Evolutionary conservation across 192 early-diverging fungal species (phyloP).

Genomic region (Rhizoclosmatium sp.): DNA sequence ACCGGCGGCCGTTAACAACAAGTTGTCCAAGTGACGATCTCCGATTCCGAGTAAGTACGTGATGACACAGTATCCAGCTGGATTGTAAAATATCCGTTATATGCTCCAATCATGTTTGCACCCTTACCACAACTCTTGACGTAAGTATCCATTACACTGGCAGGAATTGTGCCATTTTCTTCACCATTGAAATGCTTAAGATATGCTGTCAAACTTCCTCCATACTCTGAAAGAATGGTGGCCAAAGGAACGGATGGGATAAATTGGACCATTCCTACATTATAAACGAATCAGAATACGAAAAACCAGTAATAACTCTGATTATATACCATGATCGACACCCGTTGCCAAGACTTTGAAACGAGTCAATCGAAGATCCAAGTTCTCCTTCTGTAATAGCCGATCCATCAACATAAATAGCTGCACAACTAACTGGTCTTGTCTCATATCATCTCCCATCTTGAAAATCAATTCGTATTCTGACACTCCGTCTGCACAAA

Average conservation of each 20-base stretch:
- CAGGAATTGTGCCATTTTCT: constrained; percentile 58
- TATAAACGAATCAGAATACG: not conserved
- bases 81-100: constrained; percentile 3
- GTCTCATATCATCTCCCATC: constrained; percentile 95
- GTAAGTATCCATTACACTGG: constrained; percentile 92
- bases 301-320: constrained; percentile 8
- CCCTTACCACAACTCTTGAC: constrained; percentile 88
- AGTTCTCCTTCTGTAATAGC: constrained; percentile 92
- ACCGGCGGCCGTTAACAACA: constrained; percentile 88
- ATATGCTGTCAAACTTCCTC: constrained; percentile 82
- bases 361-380: constrained; percentile 91
- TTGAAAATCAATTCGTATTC: constrained; percentile 98
- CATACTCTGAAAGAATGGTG: constrained; percentile 85
- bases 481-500: constrained; percentile 74
- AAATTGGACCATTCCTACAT: constrained; percentile 85
- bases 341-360: constrained; percentile 98
- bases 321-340: constrained; percentile 79
- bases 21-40: constrained; percentile 97
- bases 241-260: constrained; percentile 90
- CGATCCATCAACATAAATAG: constrained; percentile 98
- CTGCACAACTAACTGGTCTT: constrained; percentile 99
- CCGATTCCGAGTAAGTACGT: constrained; percentile 98
- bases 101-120: not conserved
- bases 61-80: constrained; percentile 98
- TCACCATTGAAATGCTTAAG: constrained; percentile 79